Evolutionary conservation across 2,329 filamentous ascomycete species (phyloP), one percentile per base, ranked within the genome.

Genomic region (Colletotrichum gloeosporioides): DNA sequence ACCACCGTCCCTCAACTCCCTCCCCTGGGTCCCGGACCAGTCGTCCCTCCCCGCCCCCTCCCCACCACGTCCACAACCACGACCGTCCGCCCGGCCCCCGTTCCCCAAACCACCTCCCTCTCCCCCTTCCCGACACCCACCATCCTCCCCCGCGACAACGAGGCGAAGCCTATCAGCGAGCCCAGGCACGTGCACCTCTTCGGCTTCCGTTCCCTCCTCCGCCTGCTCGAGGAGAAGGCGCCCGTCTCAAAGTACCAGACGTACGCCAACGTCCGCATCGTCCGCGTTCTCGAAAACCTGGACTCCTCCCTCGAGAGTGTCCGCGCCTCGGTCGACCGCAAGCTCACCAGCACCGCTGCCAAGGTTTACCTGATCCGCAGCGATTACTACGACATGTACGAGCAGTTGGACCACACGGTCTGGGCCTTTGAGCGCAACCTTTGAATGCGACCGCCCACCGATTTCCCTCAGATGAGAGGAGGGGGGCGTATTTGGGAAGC

Each of bases 231-330:
- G 6, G 36, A 10, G 18, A 68, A 72, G 44, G 64, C 69, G 4
- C 57, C 63, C 4, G 12, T 67, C 36, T 72, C 73, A 7, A 65
- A n/a, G 27, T 73, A 62, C 27, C 63, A 77, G 66, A 16, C 25
- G 8, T 77, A 77, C 36, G 73, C 73, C 32, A 71, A 73, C 63
- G 18, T 29, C 34, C 69, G 76, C 59, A 75, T 77, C 18, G 4
- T 31, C 31, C 72, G 72, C 5, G 69, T 73, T 9, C 16, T 77
- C 22, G 6, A 7, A 8, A 63, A 73, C 59, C 59, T 77, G 6
- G 69, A 53, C 6, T 16, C 1, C 7, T 44, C 73, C 32, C 27
- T 27, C 8, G 18, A 4, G n/a, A 62, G 5, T 66, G 53, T 34
- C 32, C n/a, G 1, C 39, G 9, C 6, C 6, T 22, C n/a, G 44